Percentiles rank a stretch among this genome's conserved stretches.
phyloP scores from a whole-genome alignment of 75 land plant species.

The Selaginella moellendorffii region DNA sequence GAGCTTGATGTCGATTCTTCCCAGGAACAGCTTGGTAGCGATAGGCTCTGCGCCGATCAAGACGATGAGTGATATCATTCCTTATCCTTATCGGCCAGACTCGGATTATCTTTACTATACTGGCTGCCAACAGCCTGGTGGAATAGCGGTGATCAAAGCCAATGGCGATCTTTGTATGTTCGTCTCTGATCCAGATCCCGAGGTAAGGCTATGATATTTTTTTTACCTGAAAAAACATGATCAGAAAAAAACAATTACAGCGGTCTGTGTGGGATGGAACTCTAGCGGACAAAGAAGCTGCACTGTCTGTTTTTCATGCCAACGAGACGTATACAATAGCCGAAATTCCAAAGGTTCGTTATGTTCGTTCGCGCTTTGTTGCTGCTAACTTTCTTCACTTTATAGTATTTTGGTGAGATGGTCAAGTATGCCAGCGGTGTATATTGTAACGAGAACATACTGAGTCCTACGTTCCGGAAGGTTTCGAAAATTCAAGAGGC shows the following conservation, averaged over 20 bases:
- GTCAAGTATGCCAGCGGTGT: neutral
- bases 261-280: neutral
- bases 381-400: neutral
- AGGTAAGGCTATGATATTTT: slow-evolving; percentile 25
- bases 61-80: slow-evolving; percentile 92
- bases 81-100: slow-evolving; percentile 83
- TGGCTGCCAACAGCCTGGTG: slow-evolving; percentile 86
- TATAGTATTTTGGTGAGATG: neutral
- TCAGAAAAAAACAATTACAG: neutral
- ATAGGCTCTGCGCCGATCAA: slow-evolving; percentile 68
- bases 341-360: neutral
- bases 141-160: slow-evolving; percentile 59
- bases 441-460: neutral
- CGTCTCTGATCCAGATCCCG: slow-evolving; percentile 62
- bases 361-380: neutral
- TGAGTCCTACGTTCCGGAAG: neutral
- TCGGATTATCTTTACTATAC: slow-evolving; percentile 76
- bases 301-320: neutral
- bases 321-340: neutral
- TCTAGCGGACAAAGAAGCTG: neutral
- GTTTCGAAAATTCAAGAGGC: neutral
- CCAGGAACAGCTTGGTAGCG: slow-evolving; percentile 60
- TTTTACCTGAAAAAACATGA: neutral
- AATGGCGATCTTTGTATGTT: slow-evolving; percentile 83
- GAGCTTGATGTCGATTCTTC: slow-evolving; percentile 48